Percentiles rank a stretch among this genome's conserved stretches.
phyloP scores from a whole-genome alignment of 2,329 filamentous ascomycete genomes.

The Epicoccum nigrum region DNA sequence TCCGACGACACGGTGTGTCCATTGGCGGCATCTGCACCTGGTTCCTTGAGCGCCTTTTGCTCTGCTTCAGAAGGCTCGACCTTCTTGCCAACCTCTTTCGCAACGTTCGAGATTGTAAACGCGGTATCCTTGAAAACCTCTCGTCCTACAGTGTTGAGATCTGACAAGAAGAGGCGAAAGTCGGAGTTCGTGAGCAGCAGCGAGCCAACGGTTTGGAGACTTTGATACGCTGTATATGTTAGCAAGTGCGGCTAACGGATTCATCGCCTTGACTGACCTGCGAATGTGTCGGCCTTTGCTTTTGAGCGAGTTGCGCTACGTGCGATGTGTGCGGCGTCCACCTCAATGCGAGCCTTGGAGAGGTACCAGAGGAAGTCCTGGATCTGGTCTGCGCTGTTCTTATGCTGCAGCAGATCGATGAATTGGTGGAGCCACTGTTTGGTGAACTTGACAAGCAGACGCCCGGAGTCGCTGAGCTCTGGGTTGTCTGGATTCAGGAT shows the following conservation, averaged over 20 bases:
- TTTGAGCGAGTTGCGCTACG: constrained; percentile 66
- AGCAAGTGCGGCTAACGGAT: constrained; percentile 14
- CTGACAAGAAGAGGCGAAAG: constrained; percentile 83
- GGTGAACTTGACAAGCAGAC: constrained; percentile 71
- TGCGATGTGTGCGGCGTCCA: constrained; percentile 70
- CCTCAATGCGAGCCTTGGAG: constrained; percentile 70
- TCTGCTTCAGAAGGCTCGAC: constrained; percentile 72
- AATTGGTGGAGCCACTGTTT: constrained; percentile 79
- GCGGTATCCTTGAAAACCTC: constrained; percentile 89
- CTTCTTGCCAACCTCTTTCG: constrained; percentile 74
- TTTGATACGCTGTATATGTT: constrained; percentile 69
- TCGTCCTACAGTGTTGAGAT: constrained; percentile 77
- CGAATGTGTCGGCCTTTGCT: constrained; percentile 72
- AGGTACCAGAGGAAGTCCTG: constrained; percentile 92
- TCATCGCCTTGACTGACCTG: constrained; percentile 59
- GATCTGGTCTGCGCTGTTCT: constrained; percentile 83
- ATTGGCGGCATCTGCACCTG: constrained; percentile 54
- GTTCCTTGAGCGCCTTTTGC: constrained; percentile 59
- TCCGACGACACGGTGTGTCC: constrained; percentile 61
- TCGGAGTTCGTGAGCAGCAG: constrained; percentile 89
- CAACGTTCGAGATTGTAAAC: constrained; percentile 75
- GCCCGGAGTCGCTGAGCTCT: constrained; percentile 78
- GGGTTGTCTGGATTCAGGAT: constrained; percentile 76
- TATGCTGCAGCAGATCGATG: constrained; percentile 80
- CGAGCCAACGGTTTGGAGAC: constrained; percentile 80